Percentiles rank a stretch among this genome's conserved stretches.
phyloP scores from a whole-genome alignment of 352 stramenopile genomes.

The Phytophthora palmivora region DNA sequence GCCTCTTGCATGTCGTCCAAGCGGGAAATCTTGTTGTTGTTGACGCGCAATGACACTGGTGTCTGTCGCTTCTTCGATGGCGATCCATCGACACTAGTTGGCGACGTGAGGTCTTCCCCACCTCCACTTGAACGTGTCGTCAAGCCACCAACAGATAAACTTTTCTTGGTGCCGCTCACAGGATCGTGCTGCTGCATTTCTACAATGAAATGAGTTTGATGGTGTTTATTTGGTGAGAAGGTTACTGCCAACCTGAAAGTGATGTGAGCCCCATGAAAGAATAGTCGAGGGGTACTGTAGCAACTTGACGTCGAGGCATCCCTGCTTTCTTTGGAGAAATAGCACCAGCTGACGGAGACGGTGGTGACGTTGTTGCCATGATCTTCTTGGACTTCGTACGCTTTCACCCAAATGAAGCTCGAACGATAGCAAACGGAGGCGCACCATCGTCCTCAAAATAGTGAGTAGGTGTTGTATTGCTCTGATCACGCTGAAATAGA shows the following conservation, averaged over 20 bases:
- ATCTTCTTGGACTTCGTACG: neutral
- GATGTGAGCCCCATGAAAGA: constrained; percentile 72
- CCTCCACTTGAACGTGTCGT: neutral
- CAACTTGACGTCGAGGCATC: constrained; percentile 21
- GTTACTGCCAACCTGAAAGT: constrained; percentile 49
- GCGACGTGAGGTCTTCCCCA: constrained; percentile 6
- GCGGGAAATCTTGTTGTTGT: constrained; percentile 69
- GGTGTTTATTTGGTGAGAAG: too few relatives aligned
- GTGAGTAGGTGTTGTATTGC: neutral
- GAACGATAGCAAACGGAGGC: neutral
- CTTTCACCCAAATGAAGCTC: neutral
- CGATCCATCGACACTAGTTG: neutral
- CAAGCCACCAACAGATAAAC: neutral
- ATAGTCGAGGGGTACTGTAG: constrained; percentile 56
- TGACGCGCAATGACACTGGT: constrained; percentile 58
- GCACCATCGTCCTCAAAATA: constrained; percentile 23
- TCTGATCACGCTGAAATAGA: constrained; percentile 18
- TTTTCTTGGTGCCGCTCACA: constrained; percentile 62
- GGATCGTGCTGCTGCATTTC: constrained; percentile 72
- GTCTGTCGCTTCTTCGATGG: constrained; percentile 16
- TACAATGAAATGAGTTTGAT: constrained; percentile 8
- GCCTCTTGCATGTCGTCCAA: constrained; percentile 64
- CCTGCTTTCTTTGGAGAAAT: constrained; percentile 17
- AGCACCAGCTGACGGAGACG: neutral
- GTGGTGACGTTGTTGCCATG: constrained; percentile 9